These are phyloP conservation scores for Brassica hybrid DNA, from an alignment of 441 rosid species.

Conservation along the genomic window DNA sequence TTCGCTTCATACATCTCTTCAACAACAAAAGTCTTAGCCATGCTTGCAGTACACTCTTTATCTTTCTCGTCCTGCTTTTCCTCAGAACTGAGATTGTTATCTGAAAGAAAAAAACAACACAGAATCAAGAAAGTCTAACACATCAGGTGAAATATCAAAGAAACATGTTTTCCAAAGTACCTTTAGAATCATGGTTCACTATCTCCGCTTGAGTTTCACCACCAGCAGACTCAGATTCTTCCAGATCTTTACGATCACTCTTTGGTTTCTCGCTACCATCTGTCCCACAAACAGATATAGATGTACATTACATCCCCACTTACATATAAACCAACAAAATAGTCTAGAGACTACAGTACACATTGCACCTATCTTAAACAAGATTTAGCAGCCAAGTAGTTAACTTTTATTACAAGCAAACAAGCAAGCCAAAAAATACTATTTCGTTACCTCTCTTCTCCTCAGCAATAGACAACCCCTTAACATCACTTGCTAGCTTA, in stretches of 20 bases:
- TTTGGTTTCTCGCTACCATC: constrained; percentile 50
- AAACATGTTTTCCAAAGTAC: constrained; percentile 45
- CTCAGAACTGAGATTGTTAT: constrained; percentile 39
- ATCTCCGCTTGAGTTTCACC: constrained; percentile 43
- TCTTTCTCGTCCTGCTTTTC: constrained; percentile 47
- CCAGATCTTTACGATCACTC: constrained; percentile 40
- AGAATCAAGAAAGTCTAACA: background rate
- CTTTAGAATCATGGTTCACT: constrained; percentile 49
- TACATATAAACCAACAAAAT: background rate
- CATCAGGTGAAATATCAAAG: background rate
- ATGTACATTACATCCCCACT: background rate
- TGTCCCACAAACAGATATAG: constrained; percentile 40
- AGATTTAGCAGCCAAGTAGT: too few species aligned
- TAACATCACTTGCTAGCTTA: constrained; percentile 47
- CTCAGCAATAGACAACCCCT: constrained; percentile 39
- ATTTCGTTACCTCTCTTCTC: constrained; percentile 55
- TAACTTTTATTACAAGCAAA: constrained; percentile 41
- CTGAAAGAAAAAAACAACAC: constrained; percentile 31
- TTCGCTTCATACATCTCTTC: constrained; percentile 73
- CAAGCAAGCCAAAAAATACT: background rate
- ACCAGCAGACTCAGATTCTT: constrained; percentile 37
- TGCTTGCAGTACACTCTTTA: constrained; percentile 49
- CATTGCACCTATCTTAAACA: too few species aligned
- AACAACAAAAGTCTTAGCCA: constrained; percentile 64
- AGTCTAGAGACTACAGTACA: constrained; percentile 3